phyloP scores from a whole-genome alignment of 805 yeast genomes.

The Cyberlindnera japonica region DNA sequence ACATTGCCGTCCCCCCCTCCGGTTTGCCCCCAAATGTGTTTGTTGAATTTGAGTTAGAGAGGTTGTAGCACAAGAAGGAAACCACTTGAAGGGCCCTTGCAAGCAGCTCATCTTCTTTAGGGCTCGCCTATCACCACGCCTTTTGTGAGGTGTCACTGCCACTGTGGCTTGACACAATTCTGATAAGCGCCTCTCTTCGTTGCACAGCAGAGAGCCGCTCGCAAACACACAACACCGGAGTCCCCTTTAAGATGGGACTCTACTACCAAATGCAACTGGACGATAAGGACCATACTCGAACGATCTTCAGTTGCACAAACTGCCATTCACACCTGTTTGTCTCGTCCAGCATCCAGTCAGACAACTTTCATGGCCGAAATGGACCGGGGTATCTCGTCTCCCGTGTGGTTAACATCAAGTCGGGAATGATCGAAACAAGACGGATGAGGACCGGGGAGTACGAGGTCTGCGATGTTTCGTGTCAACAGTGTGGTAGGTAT shows the following conservation, averaged over 20 bases:
- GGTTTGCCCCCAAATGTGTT: no score
- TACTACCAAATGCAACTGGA: slow-evolving; percentile 19
- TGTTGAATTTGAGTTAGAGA: no score
- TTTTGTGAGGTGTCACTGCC: no score
- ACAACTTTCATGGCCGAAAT: slow-evolving; percentile 49
- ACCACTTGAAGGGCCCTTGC: no score
- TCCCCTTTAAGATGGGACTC: slow-evolving; percentile 26
- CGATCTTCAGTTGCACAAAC: slow-evolving; percentile 19
- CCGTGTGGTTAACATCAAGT: slow-evolving; percentile 41
- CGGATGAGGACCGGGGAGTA: slow-evolving; percentile 61
- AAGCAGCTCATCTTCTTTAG: no score
- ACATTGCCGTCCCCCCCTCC: not conserved
- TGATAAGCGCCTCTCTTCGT: slow-evolving; percentile 4
- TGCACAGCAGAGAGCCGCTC: no score
- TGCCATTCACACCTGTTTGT: slow-evolving; percentile 24
- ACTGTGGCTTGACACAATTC: slow-evolving; percentile 4
- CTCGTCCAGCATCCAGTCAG: slow-evolving; percentile 17
- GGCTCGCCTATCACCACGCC: no score
- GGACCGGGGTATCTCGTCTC: slow-evolving; percentile 58
- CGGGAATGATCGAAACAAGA: slow-evolving; percentile 35
- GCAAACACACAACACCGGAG: no score
- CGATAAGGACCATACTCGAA: slow-evolving; percentile 11
- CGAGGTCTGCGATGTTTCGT: slow-evolving; percentile 50
- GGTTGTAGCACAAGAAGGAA: no score
- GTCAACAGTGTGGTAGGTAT: slow-evolving; percentile 49